Conservation (phyloP, 2,329 filamentous ascomycete genomes). For the Chaetomium globosum region DNA sequence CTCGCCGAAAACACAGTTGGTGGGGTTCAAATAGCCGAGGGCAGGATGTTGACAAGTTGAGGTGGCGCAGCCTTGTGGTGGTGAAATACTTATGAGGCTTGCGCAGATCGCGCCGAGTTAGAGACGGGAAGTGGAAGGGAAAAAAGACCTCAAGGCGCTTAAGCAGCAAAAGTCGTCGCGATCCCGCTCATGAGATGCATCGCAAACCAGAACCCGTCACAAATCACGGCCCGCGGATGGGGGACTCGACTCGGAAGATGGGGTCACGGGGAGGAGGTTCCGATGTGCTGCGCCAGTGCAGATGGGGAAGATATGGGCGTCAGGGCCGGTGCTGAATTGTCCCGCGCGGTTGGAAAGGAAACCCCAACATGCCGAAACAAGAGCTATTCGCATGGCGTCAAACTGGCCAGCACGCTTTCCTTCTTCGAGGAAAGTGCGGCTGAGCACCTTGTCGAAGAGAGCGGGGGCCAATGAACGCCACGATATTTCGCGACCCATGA, state of each 20-base stretch:
- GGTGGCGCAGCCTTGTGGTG: not conserved
- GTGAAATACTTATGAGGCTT: not conserved
- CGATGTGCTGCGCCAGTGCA: not conserved
- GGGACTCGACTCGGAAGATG: not conserved
- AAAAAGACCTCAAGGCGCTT: not conserved
- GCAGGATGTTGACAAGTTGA: not conserved
- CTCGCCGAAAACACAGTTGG: not conserved
- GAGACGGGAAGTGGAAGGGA: not conserved
- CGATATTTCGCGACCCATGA: slow-evolving; percentile 10
- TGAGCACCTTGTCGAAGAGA: slow-evolving; percentile 12
- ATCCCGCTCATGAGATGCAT: slow-evolving; percentile 2
- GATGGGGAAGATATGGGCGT: slow-evolving; percentile 1
- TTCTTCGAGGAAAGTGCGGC: slow-evolving; percentile 29
- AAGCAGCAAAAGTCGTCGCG: not conserved
- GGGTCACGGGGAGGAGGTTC: not conserved
- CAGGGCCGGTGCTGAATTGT: slow-evolving; percentile 25
- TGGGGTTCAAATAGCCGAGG: not conserved
- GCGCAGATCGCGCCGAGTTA: not conserved
- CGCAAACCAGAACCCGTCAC: not conserved
- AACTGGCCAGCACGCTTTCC: slow-evolving; percentile 23
- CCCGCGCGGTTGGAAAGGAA: slow-evolving; percentile 17
- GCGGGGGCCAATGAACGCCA: slow-evolving; percentile 25
- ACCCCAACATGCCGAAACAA: slow-evolving; percentile 17
- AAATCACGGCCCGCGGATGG: not conserved
- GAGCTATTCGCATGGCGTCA: slow-evolving; percentile 6